These are phyloP conservation scores for Magnusiomyces magnusii DNA, from an alignment of 1,139 yeast genomes.

Conservation along the genomic window DNA sequence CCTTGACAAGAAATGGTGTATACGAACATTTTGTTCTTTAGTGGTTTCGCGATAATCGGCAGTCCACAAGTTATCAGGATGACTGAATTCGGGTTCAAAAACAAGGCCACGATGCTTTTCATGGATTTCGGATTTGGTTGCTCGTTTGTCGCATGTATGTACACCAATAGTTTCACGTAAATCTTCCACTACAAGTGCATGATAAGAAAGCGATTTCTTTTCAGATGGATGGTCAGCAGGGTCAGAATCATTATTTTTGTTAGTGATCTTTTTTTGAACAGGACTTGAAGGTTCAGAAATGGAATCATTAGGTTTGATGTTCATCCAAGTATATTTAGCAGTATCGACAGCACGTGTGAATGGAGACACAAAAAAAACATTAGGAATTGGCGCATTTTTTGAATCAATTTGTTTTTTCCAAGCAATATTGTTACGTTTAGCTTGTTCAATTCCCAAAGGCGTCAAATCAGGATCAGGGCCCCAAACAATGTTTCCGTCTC, in stretches of 20 bases:
- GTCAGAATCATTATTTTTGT: no score
- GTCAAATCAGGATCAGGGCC: constrained; percentile 67
- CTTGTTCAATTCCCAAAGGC: constrained; percentile 48
- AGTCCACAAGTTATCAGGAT: constrained; percentile 42
- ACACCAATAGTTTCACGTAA: constrained; percentile 61
- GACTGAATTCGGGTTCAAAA: constrained; percentile 42
- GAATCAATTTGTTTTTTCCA: constrained; percentile 38
- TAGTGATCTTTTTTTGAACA: no score
- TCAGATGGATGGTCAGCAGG: constrained; percentile 17
- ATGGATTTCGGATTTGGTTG: constrained; percentile 36
- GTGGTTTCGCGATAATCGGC: constrained; percentile 40
- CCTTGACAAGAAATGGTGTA: constrained; percentile 46
- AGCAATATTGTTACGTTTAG: constrained; percentile 39
- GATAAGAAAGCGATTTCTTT: constrained; percentile 15
- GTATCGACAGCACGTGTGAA: constrained; percentile 57
- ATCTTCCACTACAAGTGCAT: constrained; percentile 43
- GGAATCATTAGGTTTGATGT: constrained; percentile 23
- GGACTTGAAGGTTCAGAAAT: neutral
- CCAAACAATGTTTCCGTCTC: constrained; percentile 53
- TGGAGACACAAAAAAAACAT: constrained; percentile 54
- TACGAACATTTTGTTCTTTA: constrained; percentile 45
- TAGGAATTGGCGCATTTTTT: constrained; percentile 48
- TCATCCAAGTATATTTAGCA: constrained; percentile 51
- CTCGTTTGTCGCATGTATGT: constrained; percentile 60
- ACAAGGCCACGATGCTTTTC: constrained; percentile 33